Base-by-base conservation (phyloP, 1,139 yeast species). In the Fermentozyma sake region DNA sequence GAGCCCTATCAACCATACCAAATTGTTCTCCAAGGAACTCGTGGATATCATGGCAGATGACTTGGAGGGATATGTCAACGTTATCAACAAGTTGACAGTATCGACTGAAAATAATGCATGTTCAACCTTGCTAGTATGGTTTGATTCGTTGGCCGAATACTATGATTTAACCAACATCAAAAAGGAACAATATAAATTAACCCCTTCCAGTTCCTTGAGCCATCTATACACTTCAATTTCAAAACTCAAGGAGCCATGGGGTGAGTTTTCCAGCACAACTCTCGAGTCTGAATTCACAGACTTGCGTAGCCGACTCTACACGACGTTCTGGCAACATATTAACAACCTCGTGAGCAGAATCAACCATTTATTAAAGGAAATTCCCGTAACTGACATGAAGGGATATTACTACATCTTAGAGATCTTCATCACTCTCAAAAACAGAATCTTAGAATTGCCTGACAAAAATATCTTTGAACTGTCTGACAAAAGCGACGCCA, bases 21-120 rank as follows among this genome's bases (percentile, higher is more conserved):
- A 15, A 12, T 30, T 49, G 16, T 57, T 50, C 34, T 44, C 55
- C 1, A 29, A 27, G 12, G 50, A 49, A 3, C 29, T 53, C n/a
- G 41, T 50, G 5, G 44, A 39, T 8, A 31, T 48, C 18, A 55
- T 58, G 41, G 63, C 58, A 24, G 32, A 34, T 3, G 47, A 55
- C 26, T 37, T 57, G 29, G 55, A 50, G 14, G 24, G 32, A n/a
- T 61, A 61, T 30, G 39, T 52, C 27, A n/a, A n/a, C n/a, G 28
- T 32, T 9, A 26, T 27, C 6, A 28, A 49, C 3, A 22, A 38
- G 2, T 22, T 31, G 8, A 16, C 34, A 6, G 34, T 27, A 4
- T 23, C 38, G 3, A 22, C 37, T 5, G 25, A 20, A 4, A 40
- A 40, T 8, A 37, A 41, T 12, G 29, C 45, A 2, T 34, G 40